Conservation (phyloP, 2,329 filamentous ascomycete species). For the Penicillium sp. region DNA sequence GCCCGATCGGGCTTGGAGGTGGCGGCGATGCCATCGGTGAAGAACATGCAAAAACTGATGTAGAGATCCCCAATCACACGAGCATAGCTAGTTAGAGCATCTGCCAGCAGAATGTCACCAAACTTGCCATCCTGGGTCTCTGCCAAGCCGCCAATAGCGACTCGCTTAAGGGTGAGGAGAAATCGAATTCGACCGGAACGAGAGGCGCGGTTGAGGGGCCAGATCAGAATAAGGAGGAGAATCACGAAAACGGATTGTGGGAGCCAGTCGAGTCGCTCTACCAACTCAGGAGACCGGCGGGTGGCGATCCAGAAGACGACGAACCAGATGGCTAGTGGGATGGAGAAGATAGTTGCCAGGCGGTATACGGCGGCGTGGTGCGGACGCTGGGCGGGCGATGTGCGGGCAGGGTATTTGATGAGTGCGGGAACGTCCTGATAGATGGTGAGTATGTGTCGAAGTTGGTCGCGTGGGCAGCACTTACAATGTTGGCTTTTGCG, state of each 20-base stretch:
- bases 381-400: conserved; percentile 67
- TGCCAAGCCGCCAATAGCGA: conserved; percentile 82
- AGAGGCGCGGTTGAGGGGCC: conserved; percentile 70
- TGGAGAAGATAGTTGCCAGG: conserved; percentile 74
- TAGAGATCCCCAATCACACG: conserved; percentile 90
- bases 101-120: conserved; percentile 87
- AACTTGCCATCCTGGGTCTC: conserved; percentile 89
- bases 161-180: conserved; percentile 71
- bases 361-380: conserved; percentile 85
- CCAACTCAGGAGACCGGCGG: conserved; percentile 66
- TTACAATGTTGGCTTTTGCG: conserved; percentile 70
- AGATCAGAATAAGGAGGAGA: conserved; percentile 69
- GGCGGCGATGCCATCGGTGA: conserved; percentile 68
- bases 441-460: conserved; percentile 12
- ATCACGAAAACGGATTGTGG: conserved; percentile 80
- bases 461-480: conserved; percentile 25
- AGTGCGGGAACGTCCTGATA: conserved; percentile 74
- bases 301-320: conserved; percentile 82
- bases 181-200: conserved; percentile 73
- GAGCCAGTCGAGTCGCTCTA: conserved; percentile 79
- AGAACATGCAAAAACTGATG: conserved; percentile 88
- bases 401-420: conserved; percentile 79
- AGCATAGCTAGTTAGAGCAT: conserved; percentile 92
- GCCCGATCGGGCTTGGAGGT: conserved; percentile 78
- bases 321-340: conserved; percentile 70